Conservation (phyloP, 805 yeast species). For the Lipomyces chichibuensis region DNA sequence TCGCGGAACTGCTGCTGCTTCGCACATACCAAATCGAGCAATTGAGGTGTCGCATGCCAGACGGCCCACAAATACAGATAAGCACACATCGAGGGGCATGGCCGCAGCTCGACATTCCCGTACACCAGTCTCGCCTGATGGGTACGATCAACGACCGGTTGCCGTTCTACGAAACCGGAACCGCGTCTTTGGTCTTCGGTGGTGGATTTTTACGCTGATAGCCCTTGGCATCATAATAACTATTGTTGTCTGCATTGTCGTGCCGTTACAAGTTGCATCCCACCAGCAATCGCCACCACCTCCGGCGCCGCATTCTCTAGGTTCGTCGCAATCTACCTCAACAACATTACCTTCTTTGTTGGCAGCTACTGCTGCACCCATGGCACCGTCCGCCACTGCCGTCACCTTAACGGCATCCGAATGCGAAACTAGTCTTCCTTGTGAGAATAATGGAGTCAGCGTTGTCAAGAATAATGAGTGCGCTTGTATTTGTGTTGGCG, state of each 20-base stretch:
- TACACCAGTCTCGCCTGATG: constrained; percentile 2
- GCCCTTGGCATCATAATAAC: constrained; percentile 2
- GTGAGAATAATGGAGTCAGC: constrained; percentile 25
- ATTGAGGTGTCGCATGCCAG: neutral
- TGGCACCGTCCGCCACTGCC: constrained; percentile 9
- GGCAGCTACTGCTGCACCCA: neutral
- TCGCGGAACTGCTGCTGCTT: neutral
- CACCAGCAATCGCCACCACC: neutral
- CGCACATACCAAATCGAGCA: neutral
- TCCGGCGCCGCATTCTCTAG: neutral
- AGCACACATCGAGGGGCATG: neutral
- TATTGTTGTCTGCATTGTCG: constrained; percentile 26
- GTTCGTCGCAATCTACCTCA: neutral
- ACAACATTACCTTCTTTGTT: neutral
- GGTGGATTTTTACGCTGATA: constrained; percentile 24
- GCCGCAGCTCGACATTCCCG: neutral
- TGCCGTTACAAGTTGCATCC: constrained; percentile 25
- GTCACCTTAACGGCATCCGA: constrained; percentile 7
- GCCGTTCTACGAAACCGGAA: constrained; percentile 11
- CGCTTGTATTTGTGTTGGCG: constrained; percentile 28
- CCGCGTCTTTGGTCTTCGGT: constrained; percentile 22
- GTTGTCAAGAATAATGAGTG: constrained; percentile 17
- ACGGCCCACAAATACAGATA: neutral
- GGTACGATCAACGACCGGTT: constrained; percentile 13
- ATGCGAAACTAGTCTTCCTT: constrained; percentile 14